phyloP scores from a whole-genome alignment of 1,284 basidiomycete species.

The Cryptococcus floricola region DNA sequence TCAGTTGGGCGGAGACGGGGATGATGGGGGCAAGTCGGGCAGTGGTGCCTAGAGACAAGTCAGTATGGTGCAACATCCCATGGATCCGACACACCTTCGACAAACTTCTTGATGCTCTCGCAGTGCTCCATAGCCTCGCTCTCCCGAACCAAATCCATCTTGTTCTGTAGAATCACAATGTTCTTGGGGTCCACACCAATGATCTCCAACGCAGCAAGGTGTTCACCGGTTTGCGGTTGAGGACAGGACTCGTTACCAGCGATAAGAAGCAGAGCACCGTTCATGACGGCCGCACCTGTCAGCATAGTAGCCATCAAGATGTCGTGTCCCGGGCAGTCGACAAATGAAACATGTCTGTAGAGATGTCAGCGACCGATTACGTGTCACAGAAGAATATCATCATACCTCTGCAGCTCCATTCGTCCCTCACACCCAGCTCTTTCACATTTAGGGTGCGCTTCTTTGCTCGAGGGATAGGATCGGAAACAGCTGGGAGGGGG shows the following conservation, averaged over 20 bases:
- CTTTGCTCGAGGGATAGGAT: constrained; percentile 90
- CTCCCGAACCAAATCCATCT: constrained; percentile 93
- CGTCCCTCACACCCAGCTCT: constrained; percentile 82
- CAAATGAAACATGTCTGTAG: constrained; percentile 84
- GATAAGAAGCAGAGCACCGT: constrained; percentile 89
- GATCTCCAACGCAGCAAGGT: constrained; percentile 97
- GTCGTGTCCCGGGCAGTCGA: constrained; percentile 85
- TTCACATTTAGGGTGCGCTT: constrained; percentile 89
- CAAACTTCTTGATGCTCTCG: constrained; percentile 87
- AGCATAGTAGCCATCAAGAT: constrained; percentile 98
- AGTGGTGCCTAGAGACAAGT: constrained; percentile 69
- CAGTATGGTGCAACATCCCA: neutral
- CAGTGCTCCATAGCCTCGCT: constrained; percentile 86
- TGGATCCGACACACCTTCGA: constrained; percentile 63
- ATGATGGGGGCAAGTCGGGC: constrained; percentile 96
- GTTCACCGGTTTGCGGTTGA: constrained; percentile 97
- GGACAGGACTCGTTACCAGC: constrained; percentile 98
- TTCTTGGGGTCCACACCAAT: constrained; percentile 87
- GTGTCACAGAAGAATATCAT: neutral
- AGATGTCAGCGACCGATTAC: neutral
- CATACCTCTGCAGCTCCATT: constrained; percentile 75
- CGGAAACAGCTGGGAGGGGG: constrained; percentile 90
- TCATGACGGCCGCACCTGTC: constrained; percentile 99
- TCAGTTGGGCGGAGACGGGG: constrained; percentile 95
- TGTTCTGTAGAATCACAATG: constrained; percentile 97